Conservation (phyloP, 2,329 filamentous ascomycete genomes). For the Pleomassaria siparia region DNA sequence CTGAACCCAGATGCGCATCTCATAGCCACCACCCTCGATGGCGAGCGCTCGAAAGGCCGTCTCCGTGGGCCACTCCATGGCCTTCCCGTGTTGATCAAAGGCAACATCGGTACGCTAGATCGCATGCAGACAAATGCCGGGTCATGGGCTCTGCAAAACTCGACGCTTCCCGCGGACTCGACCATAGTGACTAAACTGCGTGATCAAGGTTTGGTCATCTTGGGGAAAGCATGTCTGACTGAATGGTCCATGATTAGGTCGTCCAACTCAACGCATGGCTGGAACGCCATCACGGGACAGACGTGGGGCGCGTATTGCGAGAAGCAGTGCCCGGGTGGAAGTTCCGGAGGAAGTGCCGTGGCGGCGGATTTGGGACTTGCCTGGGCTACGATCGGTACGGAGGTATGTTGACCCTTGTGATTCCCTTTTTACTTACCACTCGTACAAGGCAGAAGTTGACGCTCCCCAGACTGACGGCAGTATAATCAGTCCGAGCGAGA, state of each 20-base stretch:
- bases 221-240: conserved; percentile 64
- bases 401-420: no score
- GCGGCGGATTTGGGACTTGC: conserved; percentile 58
- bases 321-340: conserved; percentile 60
- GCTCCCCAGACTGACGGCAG: conserved; percentile 47
- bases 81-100: conserved; percentile 64
- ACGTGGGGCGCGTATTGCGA: conserved; percentile 59
- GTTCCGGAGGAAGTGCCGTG: conserved; percentile 62
- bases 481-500: background rate
- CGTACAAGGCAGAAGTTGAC: no score
- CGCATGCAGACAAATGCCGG: conserved; percentile 44
- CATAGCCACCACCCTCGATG: conserved; percentile 49
- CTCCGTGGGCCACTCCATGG: conserved; percentile 56
- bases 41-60: conserved; percentile 46
- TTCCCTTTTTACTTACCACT: no score
- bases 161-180: conserved; percentile 55
- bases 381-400: conserved; percentile 58
- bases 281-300: conserved; percentile 63
- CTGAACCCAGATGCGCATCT: conserved; percentile 53
- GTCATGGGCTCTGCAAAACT: conserved; percentile 60
- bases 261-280: conserved; percentile 57
- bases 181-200: conserved; percentile 60
- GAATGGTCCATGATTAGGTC: conserved; percentile 64
- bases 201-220: conserved; percentile 59
- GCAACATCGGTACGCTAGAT: conserved; percentile 60